phyloP scores from a whole-genome alignment of 768 basidiomycete species.

The Hypholoma sublateritium region DNA sequence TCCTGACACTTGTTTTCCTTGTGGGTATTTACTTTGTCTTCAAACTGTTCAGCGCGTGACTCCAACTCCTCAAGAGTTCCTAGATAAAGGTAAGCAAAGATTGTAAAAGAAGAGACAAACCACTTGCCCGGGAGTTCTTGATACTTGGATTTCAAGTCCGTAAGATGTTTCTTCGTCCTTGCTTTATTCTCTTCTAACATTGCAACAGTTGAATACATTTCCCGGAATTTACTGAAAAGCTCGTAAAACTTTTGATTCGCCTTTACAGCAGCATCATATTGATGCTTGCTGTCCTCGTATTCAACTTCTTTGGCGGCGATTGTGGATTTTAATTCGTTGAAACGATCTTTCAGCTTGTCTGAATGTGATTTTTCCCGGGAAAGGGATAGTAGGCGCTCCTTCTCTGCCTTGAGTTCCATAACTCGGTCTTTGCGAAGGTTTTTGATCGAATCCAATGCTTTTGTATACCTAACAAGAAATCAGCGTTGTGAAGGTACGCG shows the following conservation, averaged over 20 bases:
- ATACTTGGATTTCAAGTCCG: slow-evolving; percentile 60
- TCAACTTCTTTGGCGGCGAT: slow-evolving; percentile 74
- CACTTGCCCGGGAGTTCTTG: slow-evolving; percentile 66
- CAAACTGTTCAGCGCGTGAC: slow-evolving; percentile 55
- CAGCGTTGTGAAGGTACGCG: background rate
- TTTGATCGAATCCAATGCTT: slow-evolving; percentile 93
- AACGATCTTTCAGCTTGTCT: slow-evolving; percentile 74
- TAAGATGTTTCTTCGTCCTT: slow-evolving; percentile 61
- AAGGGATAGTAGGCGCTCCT: slow-evolving; percentile 78
- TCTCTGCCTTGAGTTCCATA: slow-evolving; percentile 90
- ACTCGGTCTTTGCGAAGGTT: slow-evolving; percentile 85
- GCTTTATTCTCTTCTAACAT: slow-evolving; percentile 59
- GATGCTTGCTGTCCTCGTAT: slow-evolving; percentile 66
- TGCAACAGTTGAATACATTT: slow-evolving; percentile 74
- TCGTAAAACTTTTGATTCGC: slow-evolving; percentile 83
- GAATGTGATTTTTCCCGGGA: slow-evolving; percentile 82
- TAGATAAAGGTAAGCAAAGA: slow-evolving; percentile 25
- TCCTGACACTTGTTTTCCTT: slow-evolving; percentile 48
- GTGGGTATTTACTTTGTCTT: slow-evolving; percentile 52
- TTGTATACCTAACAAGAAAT: slow-evolving; percentile 73
- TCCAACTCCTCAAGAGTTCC: slow-evolving; percentile 76
- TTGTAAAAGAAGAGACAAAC: background rate
- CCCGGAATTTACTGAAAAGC: slow-evolving; percentile 80
- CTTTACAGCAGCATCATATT: slow-evolving; percentile 63
- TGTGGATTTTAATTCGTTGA: slow-evolving; percentile 55